A percentile compares a stretch with the other conserved stretches of the same genome.
Evolutionary conservation across 148 eudicot genomes (phyloP).

Genomic region (Chenopodium formosanum): DNA sequence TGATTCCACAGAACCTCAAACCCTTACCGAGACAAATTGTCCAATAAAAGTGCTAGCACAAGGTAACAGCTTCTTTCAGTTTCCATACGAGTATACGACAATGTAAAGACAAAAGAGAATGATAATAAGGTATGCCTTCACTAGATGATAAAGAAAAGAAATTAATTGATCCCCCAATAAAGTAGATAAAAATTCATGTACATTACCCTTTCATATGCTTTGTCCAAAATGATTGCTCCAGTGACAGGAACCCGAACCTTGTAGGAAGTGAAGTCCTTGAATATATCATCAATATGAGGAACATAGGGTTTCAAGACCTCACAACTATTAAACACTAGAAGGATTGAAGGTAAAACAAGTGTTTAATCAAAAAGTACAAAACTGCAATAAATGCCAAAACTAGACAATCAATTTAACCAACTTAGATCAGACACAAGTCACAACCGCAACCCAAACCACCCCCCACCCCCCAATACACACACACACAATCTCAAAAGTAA

Average conservation of each 20-base stretch:
- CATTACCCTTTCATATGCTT: slow-evolving; percentile 83
- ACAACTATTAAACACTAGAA: slow-evolving; percentile 86
- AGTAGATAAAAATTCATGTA: slow-evolving; percentile 6
- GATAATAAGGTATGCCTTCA: not conserved
- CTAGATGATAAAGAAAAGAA: not conserved
- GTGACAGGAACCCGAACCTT: slow-evolving; percentile 98
- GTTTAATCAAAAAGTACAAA: not conserved
- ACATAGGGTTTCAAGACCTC: slow-evolving; percentile 96
- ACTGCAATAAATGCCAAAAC: not conserved
- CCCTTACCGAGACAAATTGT: not conserved
- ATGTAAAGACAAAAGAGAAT: not conserved
- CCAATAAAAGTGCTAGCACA: not conserved
- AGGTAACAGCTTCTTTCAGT: not conserved
- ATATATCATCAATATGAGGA: slow-evolving; percentile 93
- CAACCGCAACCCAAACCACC: no score
- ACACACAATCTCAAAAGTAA: no score
- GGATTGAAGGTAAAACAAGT: slow-evolving; percentile 44
- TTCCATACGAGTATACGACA: not conserved
- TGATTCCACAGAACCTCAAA: not conserved
- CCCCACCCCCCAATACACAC: no score
- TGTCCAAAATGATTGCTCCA: slow-evolving; percentile 93
- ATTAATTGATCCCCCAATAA: not conserved
- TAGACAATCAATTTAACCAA: not conserved
- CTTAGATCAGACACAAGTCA: no score
- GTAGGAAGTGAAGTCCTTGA: slow-evolving; percentile 97